These are phyloP conservation scores for Pseudopithomyces maydicus DNA, from an alignment of 2,329 filamentous ascomycete genomes.

Conservation along the genomic window DNA sequence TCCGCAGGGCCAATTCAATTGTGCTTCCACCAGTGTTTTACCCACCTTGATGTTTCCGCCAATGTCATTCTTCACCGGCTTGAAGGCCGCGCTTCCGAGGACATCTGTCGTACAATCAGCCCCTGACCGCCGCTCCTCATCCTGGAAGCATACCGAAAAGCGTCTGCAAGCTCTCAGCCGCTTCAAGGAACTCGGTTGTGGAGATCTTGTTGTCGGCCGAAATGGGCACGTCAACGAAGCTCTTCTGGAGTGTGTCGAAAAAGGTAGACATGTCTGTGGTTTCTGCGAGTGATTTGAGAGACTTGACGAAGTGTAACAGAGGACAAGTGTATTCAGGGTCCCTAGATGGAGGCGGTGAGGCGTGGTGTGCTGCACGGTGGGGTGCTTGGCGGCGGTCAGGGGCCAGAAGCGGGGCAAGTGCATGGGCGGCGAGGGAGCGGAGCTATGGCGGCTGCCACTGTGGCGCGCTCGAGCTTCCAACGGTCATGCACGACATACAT, in stretches of 20 bases:
- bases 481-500: background rate
- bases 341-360: conserved; percentile 5
- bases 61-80: conserved; percentile 90
- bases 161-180: conserved; percentile 81
- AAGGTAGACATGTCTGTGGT: conserved; percentile 62
- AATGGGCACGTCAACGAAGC: conserved; percentile 82
- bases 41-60: conserved; percentile 84
- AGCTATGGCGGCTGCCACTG: background rate
- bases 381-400: conserved; percentile 1
- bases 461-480: background rate
- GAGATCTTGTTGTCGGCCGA: conserved; percentile 76
- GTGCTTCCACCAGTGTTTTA: background rate
- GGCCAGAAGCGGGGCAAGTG: conserved; percentile 7
- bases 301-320: background rate
- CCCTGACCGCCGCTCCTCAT: too few species aligned
- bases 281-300: background rate
- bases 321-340: conserved; percentile 2
- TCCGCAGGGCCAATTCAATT: background rate
- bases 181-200: conserved; percentile 88
- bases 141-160: conserved; percentile 72
- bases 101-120: conserved; percentile 52
- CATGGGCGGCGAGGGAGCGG: background rate
- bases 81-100: conserved; percentile 75
- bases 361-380: conserved; percentile 3
- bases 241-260: conserved; percentile 82